phyloP scores from a whole-genome alignment of 2,329 filamentous ascomycete genomes.

The Trichoderma brevicompactum region DNA sequence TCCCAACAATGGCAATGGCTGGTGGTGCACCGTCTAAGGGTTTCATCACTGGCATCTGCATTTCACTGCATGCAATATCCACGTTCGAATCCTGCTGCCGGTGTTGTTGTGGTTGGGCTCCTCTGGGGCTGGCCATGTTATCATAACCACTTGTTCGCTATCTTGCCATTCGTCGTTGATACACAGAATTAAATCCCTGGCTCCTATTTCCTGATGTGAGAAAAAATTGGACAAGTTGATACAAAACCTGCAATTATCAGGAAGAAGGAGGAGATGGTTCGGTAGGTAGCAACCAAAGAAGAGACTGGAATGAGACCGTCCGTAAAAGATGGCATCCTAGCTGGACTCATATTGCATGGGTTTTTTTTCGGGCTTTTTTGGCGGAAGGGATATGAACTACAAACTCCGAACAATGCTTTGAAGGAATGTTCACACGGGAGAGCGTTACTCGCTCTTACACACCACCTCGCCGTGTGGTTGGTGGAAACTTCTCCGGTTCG shows the following conservation, averaged over 20 bases:
- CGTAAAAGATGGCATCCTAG: not conserved
- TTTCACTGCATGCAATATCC: not conserved
- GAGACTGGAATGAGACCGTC: not conserved
- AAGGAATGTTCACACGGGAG: not conserved
- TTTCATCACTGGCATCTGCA: not conserved
- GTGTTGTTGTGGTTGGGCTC: not conserved
- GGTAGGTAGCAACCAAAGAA: not conserved
- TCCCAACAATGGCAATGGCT: slow-evolving; percentile 43
- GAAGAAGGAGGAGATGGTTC: too few species aligned
- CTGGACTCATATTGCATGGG: too few species aligned
- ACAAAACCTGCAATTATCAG: too few species aligned
- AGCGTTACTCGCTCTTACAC: not conserved
- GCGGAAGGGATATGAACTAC: not conserved
- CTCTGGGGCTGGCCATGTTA: not conserved
- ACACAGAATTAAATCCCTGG: too few species aligned
- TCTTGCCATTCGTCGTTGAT: not conserved
- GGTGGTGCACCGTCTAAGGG: slow-evolving; percentile 3
- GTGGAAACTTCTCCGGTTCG: not conserved
- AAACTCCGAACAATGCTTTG: not conserved
- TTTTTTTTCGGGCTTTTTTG: not conserved
- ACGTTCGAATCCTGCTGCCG: not conserved
- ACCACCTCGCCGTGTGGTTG: not conserved
- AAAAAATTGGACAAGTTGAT: not conserved
- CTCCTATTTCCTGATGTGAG: not conserved
- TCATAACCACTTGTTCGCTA: not conserved